These are phyloP conservation scores for Gaeumannomyces tritici DNA, from an alignment of 2,329 filamentous ascomycete genomes.

Conservation along the genomic window DNA sequence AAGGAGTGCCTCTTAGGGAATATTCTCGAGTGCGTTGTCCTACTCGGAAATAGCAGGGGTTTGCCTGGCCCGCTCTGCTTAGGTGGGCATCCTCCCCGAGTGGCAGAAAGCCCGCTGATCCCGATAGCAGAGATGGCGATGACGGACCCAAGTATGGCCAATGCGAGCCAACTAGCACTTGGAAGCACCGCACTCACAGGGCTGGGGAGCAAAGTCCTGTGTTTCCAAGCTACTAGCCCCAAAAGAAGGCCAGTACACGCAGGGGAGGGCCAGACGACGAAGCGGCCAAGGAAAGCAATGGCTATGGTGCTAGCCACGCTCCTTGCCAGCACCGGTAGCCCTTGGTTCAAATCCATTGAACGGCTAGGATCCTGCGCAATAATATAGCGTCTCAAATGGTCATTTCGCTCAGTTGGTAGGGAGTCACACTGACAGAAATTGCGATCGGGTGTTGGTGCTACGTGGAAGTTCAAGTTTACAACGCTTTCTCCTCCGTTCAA, in stretches of 20 bases:
- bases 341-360: not conserved
- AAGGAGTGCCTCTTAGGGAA: conserved; percentile 61
- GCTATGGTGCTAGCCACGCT: not conserved
- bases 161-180: not conserved
- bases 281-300: not conserved
- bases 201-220: not conserved
- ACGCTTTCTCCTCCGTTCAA: too few species aligned
- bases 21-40: conserved; percentile 55
- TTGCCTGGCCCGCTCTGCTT: conserved; percentile 18
- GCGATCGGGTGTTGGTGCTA: not conserved
- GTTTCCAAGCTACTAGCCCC: not conserved
- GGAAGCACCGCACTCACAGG: not conserved
- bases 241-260: not conserved
- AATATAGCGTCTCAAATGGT: not conserved
- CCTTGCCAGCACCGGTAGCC: not conserved
- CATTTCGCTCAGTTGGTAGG: not conserved
- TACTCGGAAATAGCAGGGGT: conserved; percentile 53
- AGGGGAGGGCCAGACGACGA: conserved; percentile 1
- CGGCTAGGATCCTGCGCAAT: not conserved
- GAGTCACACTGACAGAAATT: not conserved
- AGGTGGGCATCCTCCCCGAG: not conserved
- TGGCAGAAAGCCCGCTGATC: not conserved
- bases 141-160: not conserved
- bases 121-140: not conserved
- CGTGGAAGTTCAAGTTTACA: not conserved